phyloP scores from a whole-genome alignment of 768 basidiomycete species.

The Lenzites betulinus region DNA sequence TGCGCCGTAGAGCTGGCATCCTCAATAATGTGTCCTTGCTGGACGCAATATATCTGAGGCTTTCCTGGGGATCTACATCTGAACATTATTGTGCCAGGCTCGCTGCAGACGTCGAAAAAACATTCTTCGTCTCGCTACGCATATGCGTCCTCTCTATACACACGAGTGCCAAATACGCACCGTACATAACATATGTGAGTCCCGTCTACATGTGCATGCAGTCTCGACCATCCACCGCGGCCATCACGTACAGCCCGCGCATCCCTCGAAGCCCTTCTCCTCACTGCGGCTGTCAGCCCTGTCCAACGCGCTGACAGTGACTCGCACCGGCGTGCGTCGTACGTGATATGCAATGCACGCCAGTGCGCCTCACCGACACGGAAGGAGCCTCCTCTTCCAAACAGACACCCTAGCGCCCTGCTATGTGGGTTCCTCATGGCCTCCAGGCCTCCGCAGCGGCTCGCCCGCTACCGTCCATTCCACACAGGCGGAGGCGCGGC shows the following conservation, averaged over 20 bases:
- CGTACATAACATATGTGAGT: background rate
- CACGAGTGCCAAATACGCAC: background rate
- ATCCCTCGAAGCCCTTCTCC: background rate
- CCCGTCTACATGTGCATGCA: background rate
- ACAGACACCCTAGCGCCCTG: background rate
- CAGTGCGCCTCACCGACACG: background rate
- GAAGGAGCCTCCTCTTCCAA: background rate
- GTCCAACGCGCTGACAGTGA: too few species aligned
- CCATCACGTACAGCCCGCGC: background rate
- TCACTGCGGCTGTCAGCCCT: too few species aligned
- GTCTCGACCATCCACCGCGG: background rate
- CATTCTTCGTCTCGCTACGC: background rate
- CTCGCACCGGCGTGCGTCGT: background rate
- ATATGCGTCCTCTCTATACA: background rate
- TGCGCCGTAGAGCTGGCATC: too few species aligned
- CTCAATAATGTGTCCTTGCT: too few species aligned
- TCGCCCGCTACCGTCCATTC: background rate
- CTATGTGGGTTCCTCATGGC: slow-evolving; percentile 7
- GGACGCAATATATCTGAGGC: too few species aligned
- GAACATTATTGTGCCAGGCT: too few species aligned
- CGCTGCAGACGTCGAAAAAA: background rate
- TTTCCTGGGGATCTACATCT: too few species aligned
- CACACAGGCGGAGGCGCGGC: background rate
- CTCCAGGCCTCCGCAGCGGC: background rate
- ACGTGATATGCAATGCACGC: background rate